phyloP scores from a whole-genome alignment of 2,329 filamentous ascomycete genomes.

The Aspergillus tamarii region DNA sequence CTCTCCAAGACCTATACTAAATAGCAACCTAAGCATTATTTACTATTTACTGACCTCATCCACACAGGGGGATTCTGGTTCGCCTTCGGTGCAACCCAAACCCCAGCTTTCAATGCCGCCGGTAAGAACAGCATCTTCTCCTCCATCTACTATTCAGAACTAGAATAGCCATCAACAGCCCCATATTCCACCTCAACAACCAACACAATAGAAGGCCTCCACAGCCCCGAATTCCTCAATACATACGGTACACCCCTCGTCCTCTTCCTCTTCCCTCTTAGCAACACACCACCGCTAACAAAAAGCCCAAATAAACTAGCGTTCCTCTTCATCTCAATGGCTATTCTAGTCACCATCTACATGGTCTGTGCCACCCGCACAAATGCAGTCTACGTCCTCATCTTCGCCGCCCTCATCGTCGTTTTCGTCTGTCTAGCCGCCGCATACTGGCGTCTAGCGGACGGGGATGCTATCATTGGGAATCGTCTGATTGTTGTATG shows the following conservation, averaged over 20 bases:
- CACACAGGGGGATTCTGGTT: constrained; percentile 56
- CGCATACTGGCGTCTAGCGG: constrained; percentile 61
- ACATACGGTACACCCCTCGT: constrained; percentile 26
- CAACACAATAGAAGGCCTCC: constrained; percentile 29
- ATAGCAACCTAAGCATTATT: too few species aligned
- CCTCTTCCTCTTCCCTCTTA: neutral
- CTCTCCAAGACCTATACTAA: too few species aligned
- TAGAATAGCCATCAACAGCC: constrained; percentile 12
- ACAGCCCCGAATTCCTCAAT: constrained; percentile 26
- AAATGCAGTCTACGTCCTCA: constrained; percentile 70
- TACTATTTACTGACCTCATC: too few species aligned
- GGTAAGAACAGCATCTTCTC: constrained; percentile 38
- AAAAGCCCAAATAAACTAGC: constrained; percentile 11
- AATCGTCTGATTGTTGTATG: neutral
- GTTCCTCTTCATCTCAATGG: constrained; percentile 70
- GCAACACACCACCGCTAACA: neutral
- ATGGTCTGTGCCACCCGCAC: constrained; percentile 72
- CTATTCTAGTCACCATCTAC: constrained; percentile 67
- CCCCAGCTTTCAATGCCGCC: constrained; percentile 57
- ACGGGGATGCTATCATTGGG: constrained; percentile 29
- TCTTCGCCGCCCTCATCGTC: constrained; percentile 67
- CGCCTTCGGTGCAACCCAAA: constrained; percentile 58
- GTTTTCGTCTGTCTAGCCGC: constrained; percentile 64
- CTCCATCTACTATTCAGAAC: neutral
- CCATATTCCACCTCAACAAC: constrained; percentile 30